Conservation (phyloP, 768 basidiomycete species). For the Pisolithus sp. region DNA sequence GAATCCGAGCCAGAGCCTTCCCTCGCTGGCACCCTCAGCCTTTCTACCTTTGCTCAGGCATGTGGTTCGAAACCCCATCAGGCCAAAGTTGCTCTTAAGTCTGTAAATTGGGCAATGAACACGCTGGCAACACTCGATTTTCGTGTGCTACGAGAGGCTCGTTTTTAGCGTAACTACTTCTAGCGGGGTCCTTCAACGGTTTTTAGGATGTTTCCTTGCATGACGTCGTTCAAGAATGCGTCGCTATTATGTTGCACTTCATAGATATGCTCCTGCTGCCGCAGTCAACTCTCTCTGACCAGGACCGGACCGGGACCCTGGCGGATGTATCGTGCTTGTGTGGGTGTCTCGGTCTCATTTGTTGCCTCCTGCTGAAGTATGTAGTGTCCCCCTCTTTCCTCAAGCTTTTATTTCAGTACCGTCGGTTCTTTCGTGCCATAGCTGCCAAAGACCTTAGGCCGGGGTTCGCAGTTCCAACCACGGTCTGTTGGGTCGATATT, state of each 20-base stretch:
- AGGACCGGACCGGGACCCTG: slow-evolving; percentile 6
- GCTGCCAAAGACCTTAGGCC: slow-evolving; percentile 29
- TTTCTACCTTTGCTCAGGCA: slow-evolving; percentile 14
- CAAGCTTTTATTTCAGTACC: slow-evolving; percentile 43
- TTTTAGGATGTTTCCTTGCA: slow-evolving; percentile 30
- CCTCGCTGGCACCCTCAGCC: slow-evolving; percentile 9
- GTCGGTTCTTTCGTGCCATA: slow-evolving; percentile 42
- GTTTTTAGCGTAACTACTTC: background rate
- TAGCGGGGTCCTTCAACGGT: background rate
- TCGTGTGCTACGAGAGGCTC: slow-evolving; percentile 23
- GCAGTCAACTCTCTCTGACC: background rate
- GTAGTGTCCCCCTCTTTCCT: slow-evolving; percentile 30
- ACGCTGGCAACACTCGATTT: slow-evolving; percentile 25
- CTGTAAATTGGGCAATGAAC: slow-evolving; percentile 19
- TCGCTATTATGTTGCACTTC: slow-evolving; percentile 26
- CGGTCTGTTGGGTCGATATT: slow-evolving; percentile 64
- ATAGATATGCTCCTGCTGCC: slow-evolving; percentile 20
- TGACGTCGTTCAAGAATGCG: slow-evolving; percentile 29
- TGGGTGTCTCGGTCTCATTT: slow-evolving; percentile 6
- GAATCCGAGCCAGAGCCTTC: slow-evolving; percentile 39
- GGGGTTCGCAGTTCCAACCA: slow-evolving; percentile 20
- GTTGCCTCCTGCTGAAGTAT: slow-evolving; percentile 5
- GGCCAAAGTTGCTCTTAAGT: background rate
- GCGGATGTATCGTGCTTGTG: slow-evolving; percentile 13
- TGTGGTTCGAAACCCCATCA: slow-evolving; percentile 8